Percentiles rank a stretch among this genome's conserved stretches.
Evolutionary conservation across 1,284 basidiomycete species (phyloP).

Genomic region (Cystobasidium pallidum): DNA sequence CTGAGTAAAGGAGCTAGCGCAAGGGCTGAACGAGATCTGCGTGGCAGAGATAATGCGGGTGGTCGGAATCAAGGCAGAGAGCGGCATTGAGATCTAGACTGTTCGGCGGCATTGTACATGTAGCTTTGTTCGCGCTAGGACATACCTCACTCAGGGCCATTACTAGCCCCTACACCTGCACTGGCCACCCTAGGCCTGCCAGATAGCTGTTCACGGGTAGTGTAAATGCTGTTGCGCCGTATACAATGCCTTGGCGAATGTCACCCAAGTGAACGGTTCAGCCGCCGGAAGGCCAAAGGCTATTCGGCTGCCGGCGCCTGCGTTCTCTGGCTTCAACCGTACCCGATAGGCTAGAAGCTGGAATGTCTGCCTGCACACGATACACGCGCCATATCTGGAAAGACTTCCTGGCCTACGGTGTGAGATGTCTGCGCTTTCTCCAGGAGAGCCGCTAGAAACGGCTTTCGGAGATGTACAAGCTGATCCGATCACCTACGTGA

Average conservation of each 20-base stretch:
- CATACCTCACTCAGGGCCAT: no score
- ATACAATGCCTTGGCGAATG: no score
- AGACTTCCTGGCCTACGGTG: conserved; percentile 46
- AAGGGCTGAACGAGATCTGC: conserved; percentile 29
- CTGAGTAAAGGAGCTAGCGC: conserved; percentile 17
- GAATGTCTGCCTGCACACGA: conserved; percentile 39
- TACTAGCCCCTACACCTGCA: no score
- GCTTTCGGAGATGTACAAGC: not conserved
- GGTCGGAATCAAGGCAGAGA: conserved; percentile 33
- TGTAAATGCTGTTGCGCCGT: no score
- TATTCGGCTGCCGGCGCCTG: conserved; percentile 5
- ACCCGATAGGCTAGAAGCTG: not conserved
- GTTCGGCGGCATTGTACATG: no score
- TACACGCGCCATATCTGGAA: conserved; percentile 49
- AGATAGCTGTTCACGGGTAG: no score
- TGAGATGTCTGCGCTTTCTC: conserved; percentile 43
- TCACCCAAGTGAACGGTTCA: no score
- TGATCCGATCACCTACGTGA: conserved; percentile 2
- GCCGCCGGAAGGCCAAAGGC: no score
- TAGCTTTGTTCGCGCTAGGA: no score
- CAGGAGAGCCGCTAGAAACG: not conserved
- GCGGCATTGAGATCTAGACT: conserved; percentile 7
- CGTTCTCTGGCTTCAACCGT: not conserved
- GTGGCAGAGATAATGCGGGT: conserved; percentile 27
- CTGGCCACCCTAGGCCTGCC: no score